Percentiles rank a stretch among this genome's conserved stretches.
Conservation (phyloP, 2,329 filamentous ascomycete species). For the Monosporascus sp. region DNA sequence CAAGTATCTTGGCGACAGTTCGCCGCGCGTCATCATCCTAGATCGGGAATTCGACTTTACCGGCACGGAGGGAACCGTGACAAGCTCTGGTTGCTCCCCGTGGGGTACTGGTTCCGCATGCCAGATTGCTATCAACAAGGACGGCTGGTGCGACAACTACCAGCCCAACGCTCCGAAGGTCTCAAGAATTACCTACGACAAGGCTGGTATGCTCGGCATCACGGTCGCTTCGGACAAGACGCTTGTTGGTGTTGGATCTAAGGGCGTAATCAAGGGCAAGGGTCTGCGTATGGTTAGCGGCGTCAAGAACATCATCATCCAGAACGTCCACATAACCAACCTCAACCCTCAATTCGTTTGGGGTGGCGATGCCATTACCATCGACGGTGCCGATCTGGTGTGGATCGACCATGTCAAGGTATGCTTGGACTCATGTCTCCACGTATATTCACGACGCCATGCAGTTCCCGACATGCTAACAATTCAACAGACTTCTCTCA, state of each 20-base stretch:
- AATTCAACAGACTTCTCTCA: constrained; percentile 24
- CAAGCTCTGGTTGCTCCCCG: constrained; percentile 50
- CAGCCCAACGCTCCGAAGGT: constrained; percentile 44
- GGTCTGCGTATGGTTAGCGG: constrained; percentile 43
- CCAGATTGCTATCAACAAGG: constrained; percentile 55
- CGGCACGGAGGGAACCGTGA: constrained; percentile 46
- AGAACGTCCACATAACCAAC: constrained; percentile 49
- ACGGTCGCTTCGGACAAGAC: constrained; percentile 52
- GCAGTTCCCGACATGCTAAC: not conserved
- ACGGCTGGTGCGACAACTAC: constrained; percentile 55
- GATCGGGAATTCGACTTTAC: constrained; percentile 51
- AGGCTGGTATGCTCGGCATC: constrained; percentile 44
- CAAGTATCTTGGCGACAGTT: constrained; percentile 49
- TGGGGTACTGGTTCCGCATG: constrained; percentile 47
- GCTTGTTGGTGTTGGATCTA: constrained; percentile 44
- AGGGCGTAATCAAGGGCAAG: constrained; percentile 52
- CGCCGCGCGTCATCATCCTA: constrained; percentile 51
- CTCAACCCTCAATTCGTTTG: constrained; percentile 52
- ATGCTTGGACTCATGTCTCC: not conserved
- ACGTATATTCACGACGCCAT: no score
- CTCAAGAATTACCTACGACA: constrained; percentile 39
- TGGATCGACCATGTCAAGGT: constrained; percentile 18
- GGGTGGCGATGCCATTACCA: constrained; percentile 52
- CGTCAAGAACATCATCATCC: constrained; percentile 53
- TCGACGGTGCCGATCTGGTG: constrained; percentile 36